phyloP scores from a whole-genome alignment of 148 eudicot species.

The Camellia japonica region DNA sequence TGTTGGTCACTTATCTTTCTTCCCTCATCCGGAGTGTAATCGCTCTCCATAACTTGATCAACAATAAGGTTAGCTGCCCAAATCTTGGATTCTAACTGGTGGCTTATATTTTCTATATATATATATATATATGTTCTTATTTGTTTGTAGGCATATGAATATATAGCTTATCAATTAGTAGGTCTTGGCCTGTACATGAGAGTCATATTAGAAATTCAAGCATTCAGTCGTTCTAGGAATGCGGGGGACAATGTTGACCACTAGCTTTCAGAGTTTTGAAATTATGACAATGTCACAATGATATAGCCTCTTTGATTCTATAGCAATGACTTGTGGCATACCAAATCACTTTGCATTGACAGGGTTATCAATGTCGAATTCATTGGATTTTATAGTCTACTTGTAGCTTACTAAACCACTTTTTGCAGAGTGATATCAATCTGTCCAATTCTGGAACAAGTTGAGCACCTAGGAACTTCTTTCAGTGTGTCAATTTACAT shows the following conservation, averaged over 20 bases:
- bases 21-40: conserved; percentile 86
- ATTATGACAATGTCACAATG: not conserved
- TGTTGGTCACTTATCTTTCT: conserved; percentile 88
- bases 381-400: too few relatives aligned
- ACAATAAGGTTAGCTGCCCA: conserved; percentile 66
- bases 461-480: not conserved
- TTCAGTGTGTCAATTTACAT: not conserved
- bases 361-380: too few relatives aligned
- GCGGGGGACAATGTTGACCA: not conserved
- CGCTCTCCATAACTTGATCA: conserved; percentile 92
- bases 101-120: not conserved
- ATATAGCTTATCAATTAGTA: not conserved
- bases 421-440: not conserved
- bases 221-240: not conserved
- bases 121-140: not conserved
- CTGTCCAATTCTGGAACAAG: not conserved
- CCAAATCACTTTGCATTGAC: too few relatives aligned
- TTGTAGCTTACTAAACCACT: not conserved
- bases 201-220: not conserved
- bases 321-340: too few relatives aligned
- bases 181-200: not conserved
- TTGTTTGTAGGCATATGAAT: not conserved
- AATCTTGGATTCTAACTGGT: not conserved
- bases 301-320: too few relatives aligned
- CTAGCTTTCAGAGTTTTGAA: not conserved